Conservation (phyloP, 2,329 filamentous ascomycete species). For the Sporothrix luriei region DNA sequence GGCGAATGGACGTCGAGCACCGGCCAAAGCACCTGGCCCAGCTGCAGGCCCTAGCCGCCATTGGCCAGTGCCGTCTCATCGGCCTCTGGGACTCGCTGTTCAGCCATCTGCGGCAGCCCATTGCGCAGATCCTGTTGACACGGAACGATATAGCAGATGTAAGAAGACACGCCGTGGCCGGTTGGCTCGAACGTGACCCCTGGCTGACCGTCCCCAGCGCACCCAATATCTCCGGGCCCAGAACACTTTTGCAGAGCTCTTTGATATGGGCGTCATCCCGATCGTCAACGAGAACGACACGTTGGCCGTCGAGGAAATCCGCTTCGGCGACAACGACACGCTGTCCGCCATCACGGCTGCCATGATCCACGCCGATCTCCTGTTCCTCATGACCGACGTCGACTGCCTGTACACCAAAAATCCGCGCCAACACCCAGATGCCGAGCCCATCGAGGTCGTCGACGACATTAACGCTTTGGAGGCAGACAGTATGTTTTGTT, state of each 20-base stretch:
- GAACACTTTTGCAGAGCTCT: slow-evolving; percentile 86
- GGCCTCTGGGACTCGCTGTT: slow-evolving; percentile 95
- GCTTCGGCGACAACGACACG: slow-evolving; percentile 98
- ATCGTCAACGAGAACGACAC: slow-evolving; percentile 99
- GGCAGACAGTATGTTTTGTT: slow-evolving; percentile 66
- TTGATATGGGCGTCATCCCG: slow-evolving; percentile 94
- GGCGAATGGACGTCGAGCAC: slow-evolving; percentile 84
- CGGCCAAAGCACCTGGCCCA: slow-evolving; percentile 88
- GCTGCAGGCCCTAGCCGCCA: slow-evolving; percentile 90
- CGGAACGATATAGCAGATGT: slow-evolving; percentile 95
- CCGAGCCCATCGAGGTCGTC: slow-evolving; percentile 86
- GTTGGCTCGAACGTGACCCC: too few species aligned
- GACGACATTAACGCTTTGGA: slow-evolving; percentile 81
- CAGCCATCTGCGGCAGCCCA: slow-evolving; percentile 80
- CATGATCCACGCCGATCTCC: slow-evolving; percentile 94
- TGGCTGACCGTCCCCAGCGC: slow-evolving; percentile 53
- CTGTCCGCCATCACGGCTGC: slow-evolving; percentile 93
- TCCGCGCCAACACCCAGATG: slow-evolving; percentile 80
- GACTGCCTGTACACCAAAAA: slow-evolving; percentile 98
- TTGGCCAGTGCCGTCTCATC: slow-evolving; percentile 93
- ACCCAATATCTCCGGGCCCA: slow-evolving; percentile 96
- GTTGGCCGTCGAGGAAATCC: slow-evolving; percentile 94
- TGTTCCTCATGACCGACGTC: slow-evolving; percentile 99
- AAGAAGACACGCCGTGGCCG: slow-evolving; percentile 47
- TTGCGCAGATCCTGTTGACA: slow-evolving; percentile 92